Percentiles rank a stretch among this genome's conserved stretches.
These are phyloP conservation scores for Globisporangium nodosum DNA, from an alignment of 352 stramenopile genomes.

Conservation along the genomic window DNA sequence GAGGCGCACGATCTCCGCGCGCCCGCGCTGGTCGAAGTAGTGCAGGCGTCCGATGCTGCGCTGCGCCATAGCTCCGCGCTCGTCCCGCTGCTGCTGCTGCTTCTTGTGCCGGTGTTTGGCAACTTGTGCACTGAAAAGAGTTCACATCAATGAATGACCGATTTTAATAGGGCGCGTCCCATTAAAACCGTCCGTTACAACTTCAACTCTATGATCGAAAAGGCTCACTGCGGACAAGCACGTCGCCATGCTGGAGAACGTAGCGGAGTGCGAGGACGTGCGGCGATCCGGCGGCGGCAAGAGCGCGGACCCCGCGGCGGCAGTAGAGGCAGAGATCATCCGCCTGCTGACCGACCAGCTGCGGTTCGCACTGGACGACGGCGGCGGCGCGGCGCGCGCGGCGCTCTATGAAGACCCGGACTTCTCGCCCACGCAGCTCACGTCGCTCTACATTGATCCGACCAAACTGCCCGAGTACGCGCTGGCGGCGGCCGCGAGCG, in stretches of 20 bases:
- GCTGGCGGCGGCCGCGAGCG: slow-evolving; percentile 7
- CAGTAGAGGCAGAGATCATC: slow-evolving; percentile 43
- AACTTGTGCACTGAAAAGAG: no score
- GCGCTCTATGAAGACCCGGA: slow-evolving; percentile 54
- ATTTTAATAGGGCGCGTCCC: no score
- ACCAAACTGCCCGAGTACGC: slow-evolving; percentile 61
- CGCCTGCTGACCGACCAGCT: slow-evolving; percentile 24
- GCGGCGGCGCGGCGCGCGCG: background rate
- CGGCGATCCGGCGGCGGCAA: background rate
- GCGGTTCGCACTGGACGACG: slow-evolving; percentile 3
- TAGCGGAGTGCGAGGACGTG: background rate
- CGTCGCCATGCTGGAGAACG: background rate
- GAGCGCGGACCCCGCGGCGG: background rate
- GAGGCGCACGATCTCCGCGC: slow-evolving; percentile 38
- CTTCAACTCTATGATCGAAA: background rate
- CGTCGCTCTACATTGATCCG: slow-evolving; percentile 53
- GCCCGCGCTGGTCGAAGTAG: slow-evolving; percentile 41
- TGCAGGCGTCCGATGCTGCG: slow-evolving; percentile 15
- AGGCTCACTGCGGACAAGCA: background rate
- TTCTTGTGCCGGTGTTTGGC: no score
- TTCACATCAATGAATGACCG: no score
- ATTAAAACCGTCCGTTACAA: no score
- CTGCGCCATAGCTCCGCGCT: background rate
- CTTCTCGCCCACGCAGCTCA: slow-evolving; percentile 34
- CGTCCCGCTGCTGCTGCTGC: background rate